Evolutionary conservation across 2,329 filamentous ascomycete species (phyloP).

Genomic region (Alternaria viburni): DNA sequence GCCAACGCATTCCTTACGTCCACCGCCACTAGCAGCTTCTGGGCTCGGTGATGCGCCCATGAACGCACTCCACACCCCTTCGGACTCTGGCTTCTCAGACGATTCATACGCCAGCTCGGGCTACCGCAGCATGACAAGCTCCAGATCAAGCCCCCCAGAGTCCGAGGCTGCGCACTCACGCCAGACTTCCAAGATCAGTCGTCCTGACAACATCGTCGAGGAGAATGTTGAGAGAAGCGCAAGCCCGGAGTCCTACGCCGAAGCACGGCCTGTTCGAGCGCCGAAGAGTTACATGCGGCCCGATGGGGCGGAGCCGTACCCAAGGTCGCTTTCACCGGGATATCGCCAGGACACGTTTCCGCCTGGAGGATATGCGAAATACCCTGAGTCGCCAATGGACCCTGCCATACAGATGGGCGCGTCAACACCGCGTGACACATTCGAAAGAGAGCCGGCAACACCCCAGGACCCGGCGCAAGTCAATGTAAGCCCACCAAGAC

Average conservation of each 20-base stretch:
- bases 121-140: slow-evolving; percentile 44
- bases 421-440: slow-evolving; percentile 21
- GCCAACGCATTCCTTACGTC: slow-evolving; percentile 20
- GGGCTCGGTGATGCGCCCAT: slow-evolving; percentile 30
- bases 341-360: slow-evolving; percentile 11
- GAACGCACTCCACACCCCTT: slow-evolving; percentile 46
- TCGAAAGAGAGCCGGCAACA: slow-evolving; percentile 11
- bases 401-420: slow-evolving; percentile 48
- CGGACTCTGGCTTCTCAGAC: slow-evolving; percentile 50
- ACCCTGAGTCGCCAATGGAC: slow-evolving; percentile 49
- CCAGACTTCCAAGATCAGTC: slow-evolving; percentile 36
- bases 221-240: slow-evolving; percentile 34
- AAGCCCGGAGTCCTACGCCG: slow-evolving; percentile 40
- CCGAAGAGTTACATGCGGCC: slow-evolving; percentile 29
- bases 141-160: slow-evolving; percentile 47
- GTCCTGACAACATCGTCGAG: slow-evolving; percentile 28
- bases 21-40: slow-evolving; percentile 28
- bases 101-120: slow-evolving; percentile 45
- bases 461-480: slow-evolving; percentile 22
- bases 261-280: slow-evolving; percentile 24
- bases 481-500: slow-evolving; percentile 15
- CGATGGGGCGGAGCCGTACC: slow-evolving; percentile 27
- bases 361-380: slow-evolving; percentile 17
- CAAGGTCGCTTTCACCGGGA: slow-evolving; percentile 29
- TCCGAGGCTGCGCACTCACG: slow-evolving; percentile 46